Base-by-base conservation (phyloP, 1,139 yeast genomes). In the Scheffersomyces stambukii region DNA sequence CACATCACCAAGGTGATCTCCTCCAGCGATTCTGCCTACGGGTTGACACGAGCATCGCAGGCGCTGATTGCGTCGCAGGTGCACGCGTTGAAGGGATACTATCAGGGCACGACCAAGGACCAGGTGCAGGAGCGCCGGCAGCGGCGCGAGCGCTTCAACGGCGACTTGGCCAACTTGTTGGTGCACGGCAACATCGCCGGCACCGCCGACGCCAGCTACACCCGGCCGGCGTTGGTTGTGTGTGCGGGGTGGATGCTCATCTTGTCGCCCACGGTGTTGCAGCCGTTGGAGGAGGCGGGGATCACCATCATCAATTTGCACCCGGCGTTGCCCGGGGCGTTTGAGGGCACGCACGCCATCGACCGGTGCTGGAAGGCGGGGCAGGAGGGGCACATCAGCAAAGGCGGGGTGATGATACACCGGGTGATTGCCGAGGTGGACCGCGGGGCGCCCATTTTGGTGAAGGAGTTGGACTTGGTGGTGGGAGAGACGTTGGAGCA, bases 161-260 rank as follows among this genome's bases (percentile, higher is more conserved):
- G 57, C 24, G 96, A 91, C 38, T 68, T 91, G 32, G 91, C 95
- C 8, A 64, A 72, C 27, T 54, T 81, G 23, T 73, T 91, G 24
- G 57, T 85, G 16, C 50, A 59, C 30, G 78, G 77, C 4, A 48
- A 54, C 25, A 52, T 55, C 21, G 58, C 56, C 11, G 71, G 62
- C 10, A 34, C 28, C 2, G 12, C 24, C n/a, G 48, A 44, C 17
- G 37, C 45, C 6, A 38, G 43, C 5, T 65, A 72, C 35, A 57
- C 54, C 23, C 63, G 64, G 43, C 97, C 98, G 3, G 83, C 82
- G 42, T 66, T 91, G 41, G 78, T 91, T 27, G 96, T 91, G 6
- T 91, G 98, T 60, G 98, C 98, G 6, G 98, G 98, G 2, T 91
- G 98, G 97, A 81, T 91, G 91, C 72, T 91, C 33, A 91, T 91